Conservation (phyloP, 1,284 basidiomycete species). For the Gymnopus androsaceus region DNA sequence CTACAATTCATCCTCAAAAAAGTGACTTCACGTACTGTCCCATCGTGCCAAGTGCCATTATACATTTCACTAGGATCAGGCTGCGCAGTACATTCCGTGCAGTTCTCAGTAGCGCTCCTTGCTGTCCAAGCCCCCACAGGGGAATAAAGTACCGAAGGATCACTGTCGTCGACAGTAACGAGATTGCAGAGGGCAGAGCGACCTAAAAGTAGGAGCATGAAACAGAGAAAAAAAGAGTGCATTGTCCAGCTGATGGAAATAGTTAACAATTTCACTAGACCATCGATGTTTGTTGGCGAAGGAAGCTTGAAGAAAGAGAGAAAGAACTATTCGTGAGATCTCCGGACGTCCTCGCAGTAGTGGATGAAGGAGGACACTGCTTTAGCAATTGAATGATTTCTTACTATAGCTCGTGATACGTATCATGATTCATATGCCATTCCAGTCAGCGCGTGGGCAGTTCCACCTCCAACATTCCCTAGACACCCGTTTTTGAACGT, state of each 20-base stretch:
- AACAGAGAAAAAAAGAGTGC: neutral
- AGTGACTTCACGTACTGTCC: neutral
- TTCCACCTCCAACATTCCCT: no score
- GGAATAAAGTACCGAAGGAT: neutral
- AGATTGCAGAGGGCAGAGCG: neutral
- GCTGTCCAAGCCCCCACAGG: neutral
- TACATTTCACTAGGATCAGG: neutral
- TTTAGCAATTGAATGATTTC: no score
- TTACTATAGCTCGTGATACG: no score
- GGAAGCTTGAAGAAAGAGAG: neutral
- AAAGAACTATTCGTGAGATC: no score
- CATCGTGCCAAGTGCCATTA: slow-evolving; percentile 3
- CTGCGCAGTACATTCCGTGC: neutral
- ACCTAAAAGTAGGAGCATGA: neutral
- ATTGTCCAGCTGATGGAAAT: neutral
- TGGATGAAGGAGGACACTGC: no score
- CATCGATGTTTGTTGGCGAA: neutral
- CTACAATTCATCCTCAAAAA: neutral
- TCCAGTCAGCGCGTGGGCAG: no score
- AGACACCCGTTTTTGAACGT: no score
- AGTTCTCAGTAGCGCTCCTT: neutral
- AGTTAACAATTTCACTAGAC: neutral
- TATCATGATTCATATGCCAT: no score
- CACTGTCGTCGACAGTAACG: slow-evolving; percentile 6
- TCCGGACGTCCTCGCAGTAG: no score